A percentile compares a stretch with the other conserved stretches of the same genome.
Conservation (phyloP, 2,329 filamentous ascomycete species). For the Blastomyces percursus region DNA sequence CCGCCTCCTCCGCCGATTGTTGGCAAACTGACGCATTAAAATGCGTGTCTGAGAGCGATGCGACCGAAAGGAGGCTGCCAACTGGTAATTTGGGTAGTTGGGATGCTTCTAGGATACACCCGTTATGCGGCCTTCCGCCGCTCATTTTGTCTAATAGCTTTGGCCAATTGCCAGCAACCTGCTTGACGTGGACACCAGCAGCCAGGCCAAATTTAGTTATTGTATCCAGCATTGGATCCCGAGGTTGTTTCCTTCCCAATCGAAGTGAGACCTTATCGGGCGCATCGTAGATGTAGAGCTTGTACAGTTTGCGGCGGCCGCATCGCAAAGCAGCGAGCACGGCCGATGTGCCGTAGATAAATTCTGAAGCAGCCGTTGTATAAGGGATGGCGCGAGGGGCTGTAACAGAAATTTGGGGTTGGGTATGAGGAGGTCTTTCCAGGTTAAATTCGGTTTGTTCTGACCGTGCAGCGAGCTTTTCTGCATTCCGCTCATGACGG, state of each 20-base stretch:
- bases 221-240: constrained; percentile 11
- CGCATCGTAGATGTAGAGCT: constrained; percentile 62
- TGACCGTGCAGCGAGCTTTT: neutral
- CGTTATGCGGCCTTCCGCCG: constrained; percentile 75
- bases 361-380: constrained; percentile 80
- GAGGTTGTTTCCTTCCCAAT: constrained; percentile 20
- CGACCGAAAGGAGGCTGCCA: constrained; percentile 43
- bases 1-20: constrained; percentile 63
- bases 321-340: constrained; percentile 68
- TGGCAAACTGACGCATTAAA: constrained; percentile 52
- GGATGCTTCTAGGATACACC: constrained; percentile 75
- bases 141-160: constrained; percentile 74
- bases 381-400: constrained; percentile 47
- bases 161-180: constrained; percentile 52
- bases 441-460: neutral
- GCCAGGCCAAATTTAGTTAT: constrained; percentile 32
- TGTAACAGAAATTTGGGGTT: constrained; percentile 20
- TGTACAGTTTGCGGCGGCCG: constrained; percentile 63
- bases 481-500: neutral
- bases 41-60: constrained; percentile 36
- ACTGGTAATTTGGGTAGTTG: constrained; percentile 65
- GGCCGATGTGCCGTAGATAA: constrained; percentile 73
- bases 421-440: neutral
- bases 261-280: constrained; percentile 39
- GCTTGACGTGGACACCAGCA: constrained; percentile 44